Evolutionary conservation across 1,284 basidiomycete genomes (phyloP).

Genomic region (Lentinula novae-zelandiae): DNA sequence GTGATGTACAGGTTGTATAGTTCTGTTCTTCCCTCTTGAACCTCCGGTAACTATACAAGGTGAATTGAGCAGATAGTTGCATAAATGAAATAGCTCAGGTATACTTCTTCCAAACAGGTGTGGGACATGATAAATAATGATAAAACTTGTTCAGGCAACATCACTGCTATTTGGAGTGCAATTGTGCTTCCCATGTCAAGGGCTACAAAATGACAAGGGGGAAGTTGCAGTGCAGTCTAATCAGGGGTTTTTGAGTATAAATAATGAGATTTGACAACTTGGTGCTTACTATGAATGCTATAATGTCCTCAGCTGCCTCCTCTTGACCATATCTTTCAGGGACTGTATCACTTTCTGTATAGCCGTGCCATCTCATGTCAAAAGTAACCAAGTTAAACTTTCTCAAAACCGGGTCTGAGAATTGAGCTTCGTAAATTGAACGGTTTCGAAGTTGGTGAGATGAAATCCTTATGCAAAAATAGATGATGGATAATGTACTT

Average conservation of each 20-base stretch:
- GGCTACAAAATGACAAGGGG: conserved; percentile 15
- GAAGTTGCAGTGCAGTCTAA: conserved; percentile 17
- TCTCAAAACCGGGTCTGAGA: conserved; percentile 11
- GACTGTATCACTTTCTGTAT: conserved; percentile 11
- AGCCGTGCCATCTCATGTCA: conserved; percentile 15
- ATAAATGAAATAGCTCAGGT: neutral
- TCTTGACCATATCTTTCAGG: conserved; percentile 10
- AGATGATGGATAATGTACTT: neutral
- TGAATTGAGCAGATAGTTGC: neutral
- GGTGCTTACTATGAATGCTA: conserved; percentile 14
- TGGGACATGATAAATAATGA: conserved; percentile 15
- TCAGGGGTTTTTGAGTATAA: neutral
- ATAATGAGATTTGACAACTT: neutral
- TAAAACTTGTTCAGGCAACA: conserved; percentile 4
- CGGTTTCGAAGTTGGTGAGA: no score
- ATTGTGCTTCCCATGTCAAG: conserved; percentile 13
- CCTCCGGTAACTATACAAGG: neutral
- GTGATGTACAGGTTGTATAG: neutral
- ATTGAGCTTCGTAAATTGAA: conserved; percentile 12
- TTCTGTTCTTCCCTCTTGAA: neutral
- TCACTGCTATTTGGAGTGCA: conserved; percentile 12
- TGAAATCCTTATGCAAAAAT: no score
- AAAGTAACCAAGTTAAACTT: conserved; percentile 17
- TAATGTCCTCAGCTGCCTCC: conserved; percentile 15
- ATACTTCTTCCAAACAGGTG: conserved; percentile 13